These are phyloP conservation scores for Trichoderma afroharzianum DNA, from an alignment of 2,329 filamentous ascomycete species.

Conservation along the genomic window DNA sequence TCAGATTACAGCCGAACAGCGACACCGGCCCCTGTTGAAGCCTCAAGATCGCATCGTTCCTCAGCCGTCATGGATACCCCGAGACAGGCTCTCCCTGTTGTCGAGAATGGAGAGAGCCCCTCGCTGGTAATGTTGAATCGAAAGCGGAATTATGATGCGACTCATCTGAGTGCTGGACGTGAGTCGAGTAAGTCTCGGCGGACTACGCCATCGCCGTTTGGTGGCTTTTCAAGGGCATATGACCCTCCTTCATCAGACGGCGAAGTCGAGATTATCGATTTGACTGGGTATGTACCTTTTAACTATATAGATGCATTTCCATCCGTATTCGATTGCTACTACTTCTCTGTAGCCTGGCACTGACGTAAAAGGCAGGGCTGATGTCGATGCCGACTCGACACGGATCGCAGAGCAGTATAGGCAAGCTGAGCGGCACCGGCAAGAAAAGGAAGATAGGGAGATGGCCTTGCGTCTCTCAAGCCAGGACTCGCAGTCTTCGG, in stretches of 20 bases:
- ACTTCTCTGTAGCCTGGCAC: neutral
- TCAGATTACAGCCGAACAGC: neutral
- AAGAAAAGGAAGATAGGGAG: slow-evolving; percentile 29
- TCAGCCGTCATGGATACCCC: slow-evolving; percentile 24
- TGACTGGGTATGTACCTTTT: slow-evolving; percentile 36
- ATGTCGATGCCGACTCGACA: slow-evolving; percentile 30
- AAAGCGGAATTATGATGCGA: slow-evolving; percentile 28
- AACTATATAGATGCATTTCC: neutral
- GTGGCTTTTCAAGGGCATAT: neutral
- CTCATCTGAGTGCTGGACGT: slow-evolving; percentile 18
- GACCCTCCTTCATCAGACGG: neutral
- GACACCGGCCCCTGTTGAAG: neutral
- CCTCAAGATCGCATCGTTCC: neutral
- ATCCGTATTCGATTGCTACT: neutral
- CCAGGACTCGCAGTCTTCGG: slow-evolving; percentile 17
- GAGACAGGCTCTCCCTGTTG: neutral
- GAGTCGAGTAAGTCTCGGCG: slow-evolving; percentile 34
- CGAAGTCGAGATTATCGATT: slow-evolving; percentile 37
- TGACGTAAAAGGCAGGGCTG: slow-evolving; percentile 30
- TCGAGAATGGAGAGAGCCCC: slow-evolving; percentile 16
- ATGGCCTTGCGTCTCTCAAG: slow-evolving; percentile 28
- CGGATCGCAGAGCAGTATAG: slow-evolving; percentile 35
- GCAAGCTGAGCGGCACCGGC: slow-evolving; percentile 31
- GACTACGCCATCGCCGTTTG: slow-evolving; percentile 24
- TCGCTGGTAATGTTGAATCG: slow-evolving; percentile 27